phyloP scores from a whole-genome alignment of 345 rosid species.

The Lepidium didymum region DNA sequence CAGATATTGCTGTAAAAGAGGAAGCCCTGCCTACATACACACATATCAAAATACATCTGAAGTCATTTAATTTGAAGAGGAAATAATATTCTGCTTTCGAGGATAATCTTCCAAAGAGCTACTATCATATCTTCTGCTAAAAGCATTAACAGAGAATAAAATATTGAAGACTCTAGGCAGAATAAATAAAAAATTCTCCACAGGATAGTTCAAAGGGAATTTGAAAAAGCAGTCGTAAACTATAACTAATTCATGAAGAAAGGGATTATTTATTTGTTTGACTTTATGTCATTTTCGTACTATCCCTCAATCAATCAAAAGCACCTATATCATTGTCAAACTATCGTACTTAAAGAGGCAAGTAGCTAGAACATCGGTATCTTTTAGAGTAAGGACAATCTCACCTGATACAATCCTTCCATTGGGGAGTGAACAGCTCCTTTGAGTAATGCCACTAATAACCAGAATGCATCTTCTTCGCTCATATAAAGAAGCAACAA shows the following conservation, averaged over 20 bases:
- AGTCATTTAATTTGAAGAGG: not conserved
- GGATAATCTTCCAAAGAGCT: not conserved
- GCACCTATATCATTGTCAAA: slow-evolving; percentile 11
- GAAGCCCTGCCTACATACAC: slow-evolving; percentile 67
- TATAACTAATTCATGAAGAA: slow-evolving; percentile 14
- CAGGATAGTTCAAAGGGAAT: slow-evolving; percentile 1
- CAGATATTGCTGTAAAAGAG: slow-evolving; percentile 87
- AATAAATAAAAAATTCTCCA: not conserved
- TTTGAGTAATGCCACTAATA: slow-evolving; percentile 88
- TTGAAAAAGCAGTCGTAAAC: slow-evolving; percentile 7
- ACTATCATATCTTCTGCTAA: not conserved
- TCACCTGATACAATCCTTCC: slow-evolving; percentile 95
- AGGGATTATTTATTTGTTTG: slow-evolving; percentile 10
- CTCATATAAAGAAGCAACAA: slow-evolving; percentile 96
- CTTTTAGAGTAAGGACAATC: not conserved
- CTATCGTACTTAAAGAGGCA: slow-evolving; percentile 16
- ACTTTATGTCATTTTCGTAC: slow-evolving; percentile 10
- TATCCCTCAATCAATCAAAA: not conserved
- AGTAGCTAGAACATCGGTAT: not conserved
- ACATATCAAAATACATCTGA: not conserved
- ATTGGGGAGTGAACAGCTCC: slow-evolving; percentile 97
- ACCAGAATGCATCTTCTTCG: slow-evolving; percentile 98
- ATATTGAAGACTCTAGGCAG: not conserved
- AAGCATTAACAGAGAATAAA: not conserved
- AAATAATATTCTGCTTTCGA: not conserved